Evolutionary conservation across 202 grass and related monocot genomes (phyloP).

Genomic region (Digitaria exilis): DNA sequence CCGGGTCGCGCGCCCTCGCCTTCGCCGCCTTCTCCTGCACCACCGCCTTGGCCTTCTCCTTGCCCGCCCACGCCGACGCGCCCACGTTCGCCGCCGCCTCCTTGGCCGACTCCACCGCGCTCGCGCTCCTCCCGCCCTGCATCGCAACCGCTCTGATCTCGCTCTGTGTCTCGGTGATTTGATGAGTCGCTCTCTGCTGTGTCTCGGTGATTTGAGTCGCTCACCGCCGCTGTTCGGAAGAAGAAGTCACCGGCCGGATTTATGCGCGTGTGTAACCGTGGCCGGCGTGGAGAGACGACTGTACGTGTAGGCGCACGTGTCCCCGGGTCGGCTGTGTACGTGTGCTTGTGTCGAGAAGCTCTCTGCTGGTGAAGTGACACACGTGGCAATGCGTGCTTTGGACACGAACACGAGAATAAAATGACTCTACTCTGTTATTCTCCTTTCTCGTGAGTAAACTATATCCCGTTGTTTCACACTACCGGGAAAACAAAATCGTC

Average conservation of each 20-base stretch:
- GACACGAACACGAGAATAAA: neutral
- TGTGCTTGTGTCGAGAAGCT: neutral
- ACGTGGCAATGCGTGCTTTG: neutral
- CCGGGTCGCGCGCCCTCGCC: conserved; percentile 40
- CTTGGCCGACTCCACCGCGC: conserved; percentile 45
- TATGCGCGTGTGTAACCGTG: neutral
- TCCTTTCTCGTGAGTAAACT: no score
- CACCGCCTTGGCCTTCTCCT: conserved; percentile 76
- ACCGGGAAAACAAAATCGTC: no score
- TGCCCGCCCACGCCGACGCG: conserved; percentile 58
- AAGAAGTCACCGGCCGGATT: neutral
- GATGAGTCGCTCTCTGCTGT: no score
- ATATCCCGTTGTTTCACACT: no score
- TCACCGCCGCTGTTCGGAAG: neutral
- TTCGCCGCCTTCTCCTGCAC: conserved; percentile 70
- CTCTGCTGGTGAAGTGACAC: neutral
- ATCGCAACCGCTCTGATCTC: neutral
- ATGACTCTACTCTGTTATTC: neutral
- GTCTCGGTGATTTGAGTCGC: no score
- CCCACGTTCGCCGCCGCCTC: conserved; percentile 63
- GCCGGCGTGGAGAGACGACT: neutral
- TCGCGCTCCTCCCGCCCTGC: conserved; percentile 52
- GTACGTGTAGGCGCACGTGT: neutral
- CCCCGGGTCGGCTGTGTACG: neutral
- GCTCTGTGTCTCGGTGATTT: no score